Conservation (phyloP, 179 eudicot genomes). For the Monotropa hypopitys region DNA sequence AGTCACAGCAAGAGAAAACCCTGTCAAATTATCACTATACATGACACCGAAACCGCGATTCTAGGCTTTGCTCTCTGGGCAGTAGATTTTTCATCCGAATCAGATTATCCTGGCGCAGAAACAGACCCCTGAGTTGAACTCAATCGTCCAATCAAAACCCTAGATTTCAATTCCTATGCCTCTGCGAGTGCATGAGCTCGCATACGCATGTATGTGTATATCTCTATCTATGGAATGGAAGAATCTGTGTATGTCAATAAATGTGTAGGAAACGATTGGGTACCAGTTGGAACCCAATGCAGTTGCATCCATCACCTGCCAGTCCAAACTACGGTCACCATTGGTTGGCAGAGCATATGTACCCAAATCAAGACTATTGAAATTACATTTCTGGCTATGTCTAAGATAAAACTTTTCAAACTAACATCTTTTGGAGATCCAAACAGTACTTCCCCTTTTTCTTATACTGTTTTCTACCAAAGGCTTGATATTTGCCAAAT, state of each 20-base stretch:
- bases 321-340: neutral
- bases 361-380: neutral
- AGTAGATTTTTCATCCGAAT: conserved; percentile 14
- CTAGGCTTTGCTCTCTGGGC: neutral
- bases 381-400: too few relatives aligned
- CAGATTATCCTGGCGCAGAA: neutral
- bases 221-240: neutral
- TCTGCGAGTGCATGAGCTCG: neutral
- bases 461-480: too few relatives aligned
- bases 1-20: conserved; percentile 57
- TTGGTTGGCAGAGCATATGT: neutral
- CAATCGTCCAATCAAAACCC: neutral
- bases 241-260: neutral
- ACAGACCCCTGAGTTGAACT: neutral
- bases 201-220: neutral
- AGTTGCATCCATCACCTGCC: neutral
- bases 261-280: neutral
- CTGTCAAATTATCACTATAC: conserved; percentile 51
- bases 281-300: neutral
- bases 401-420: too few relatives aligned
- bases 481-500: too few relatives aligned
- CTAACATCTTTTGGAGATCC: too few relatives aligned
- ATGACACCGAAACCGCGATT: conserved; percentile 17
- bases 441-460: too few relatives aligned
- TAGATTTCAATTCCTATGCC: neutral